A percentile compares a stretch with the other conserved stretches of the same genome.
Conservation (phyloP, 2,329 filamentous ascomycete species). For the Penicillium brasilianum region DNA sequence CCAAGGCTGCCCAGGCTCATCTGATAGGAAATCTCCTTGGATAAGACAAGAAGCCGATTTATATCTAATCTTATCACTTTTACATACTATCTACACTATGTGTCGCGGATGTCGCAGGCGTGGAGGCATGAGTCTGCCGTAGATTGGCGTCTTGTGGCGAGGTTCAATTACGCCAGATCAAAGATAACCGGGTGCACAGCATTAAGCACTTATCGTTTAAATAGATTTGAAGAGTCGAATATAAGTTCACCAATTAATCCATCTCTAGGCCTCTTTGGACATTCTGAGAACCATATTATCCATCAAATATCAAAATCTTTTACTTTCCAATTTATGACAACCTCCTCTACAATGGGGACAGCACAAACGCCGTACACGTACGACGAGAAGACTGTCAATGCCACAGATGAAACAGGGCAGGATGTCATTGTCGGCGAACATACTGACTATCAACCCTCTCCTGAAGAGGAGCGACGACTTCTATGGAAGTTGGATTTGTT, state of each 20-base stretch:
- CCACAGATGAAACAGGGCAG: neutral
- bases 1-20: neutral
- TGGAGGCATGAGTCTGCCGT: neutral
- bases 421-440: neutral
- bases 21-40: neutral
- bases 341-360: neutral
- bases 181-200: neutral
- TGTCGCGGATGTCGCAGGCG: neutral
- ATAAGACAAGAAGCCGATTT: neutral
- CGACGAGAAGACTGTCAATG: neutral
- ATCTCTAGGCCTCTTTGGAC: neutral
- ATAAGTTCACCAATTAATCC: neutral
- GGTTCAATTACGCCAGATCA: neutral
- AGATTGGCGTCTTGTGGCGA: neutral
- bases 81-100: neutral
- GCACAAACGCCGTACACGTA: neutral
- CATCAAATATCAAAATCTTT: neutral
- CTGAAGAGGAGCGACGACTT: conserved; percentile 2
- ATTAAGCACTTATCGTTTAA: neutral
- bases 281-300: too few species aligned
- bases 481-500: conserved; percentile 8
- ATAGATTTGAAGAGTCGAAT: too few species aligned
- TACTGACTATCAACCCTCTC: conserved; percentile 1
- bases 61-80: neutral
- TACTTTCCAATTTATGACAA: neutral